Evolutionary conservation across 768 basidiomycete genomes (phyloP).

Genomic region (Tricholoma bakamatsutake): DNA sequence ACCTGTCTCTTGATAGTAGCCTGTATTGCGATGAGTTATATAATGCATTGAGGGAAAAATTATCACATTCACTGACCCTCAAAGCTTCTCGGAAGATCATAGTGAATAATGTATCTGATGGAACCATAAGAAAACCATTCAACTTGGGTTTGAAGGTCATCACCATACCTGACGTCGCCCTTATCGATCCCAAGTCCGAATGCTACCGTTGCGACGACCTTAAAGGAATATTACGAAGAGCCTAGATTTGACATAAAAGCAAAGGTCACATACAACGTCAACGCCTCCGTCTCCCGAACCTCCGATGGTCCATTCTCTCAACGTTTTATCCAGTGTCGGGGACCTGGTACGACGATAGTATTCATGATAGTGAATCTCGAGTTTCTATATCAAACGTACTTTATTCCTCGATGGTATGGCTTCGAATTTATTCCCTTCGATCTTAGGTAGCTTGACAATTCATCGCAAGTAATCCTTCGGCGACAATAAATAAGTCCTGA

Average conservation of each 20-base stretch:
- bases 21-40: constrained; percentile 27
- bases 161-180: constrained; percentile 56
- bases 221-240: not conserved
- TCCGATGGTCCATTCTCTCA: constrained; percentile 53
- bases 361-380: not conserved
- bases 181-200: constrained; percentile 90
- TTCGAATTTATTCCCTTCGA: constrained; percentile 59
- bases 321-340: constrained; percentile 48
- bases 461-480: constrained; percentile 59
- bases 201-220: constrained; percentile 78
- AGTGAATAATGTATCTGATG: constrained; percentile 70
- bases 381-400: constrained; percentile 27
- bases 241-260: not conserved
- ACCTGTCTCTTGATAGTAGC: constrained; percentile 88
- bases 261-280: constrained; percentile 48
- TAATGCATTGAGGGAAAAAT: not conserved
- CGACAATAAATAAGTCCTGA: constrained; percentile 80
- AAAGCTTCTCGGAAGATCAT: constrained; percentile 76
- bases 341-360: constrained; percentile 25
- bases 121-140: not conserved
- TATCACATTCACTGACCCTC: constrained; percentile 46
- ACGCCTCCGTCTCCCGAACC: constrained; percentile 46
- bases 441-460: constrained; percentile 57
- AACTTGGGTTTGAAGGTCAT: not conserved
- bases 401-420: constrained; percentile 73